Percentiles rank a stretch among this genome's conserved stretches.
Evolutionary conservation across 176 grass and related monocot species (phyloP).

Genomic region (Themeda triandra): DNA sequence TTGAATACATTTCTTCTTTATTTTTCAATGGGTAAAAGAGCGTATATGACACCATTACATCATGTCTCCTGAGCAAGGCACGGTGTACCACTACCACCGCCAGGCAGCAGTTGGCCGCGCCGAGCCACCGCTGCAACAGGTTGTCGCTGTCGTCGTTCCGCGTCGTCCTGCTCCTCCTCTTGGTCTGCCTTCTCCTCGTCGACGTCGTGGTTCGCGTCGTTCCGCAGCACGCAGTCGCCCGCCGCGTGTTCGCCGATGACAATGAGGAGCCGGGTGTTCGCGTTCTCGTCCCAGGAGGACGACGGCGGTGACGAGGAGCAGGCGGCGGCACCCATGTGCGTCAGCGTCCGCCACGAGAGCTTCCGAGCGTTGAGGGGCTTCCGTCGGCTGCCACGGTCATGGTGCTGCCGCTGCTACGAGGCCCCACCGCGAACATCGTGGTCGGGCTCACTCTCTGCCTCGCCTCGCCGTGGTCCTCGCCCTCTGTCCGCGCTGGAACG

Average conservation of each 20-base stretch:
- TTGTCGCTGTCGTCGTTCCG: neutral
- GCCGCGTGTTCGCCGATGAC: conserved; percentile 40
- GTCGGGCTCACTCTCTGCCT: no score
- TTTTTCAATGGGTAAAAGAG: no score
- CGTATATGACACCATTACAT: no score
- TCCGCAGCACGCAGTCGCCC: conserved; percentile 28
- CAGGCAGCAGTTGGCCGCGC: no score
- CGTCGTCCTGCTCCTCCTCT: conserved; percentile 11
- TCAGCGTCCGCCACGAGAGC: conserved; percentile 40
- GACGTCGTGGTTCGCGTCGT: neutral
- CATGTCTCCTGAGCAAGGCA: no score
- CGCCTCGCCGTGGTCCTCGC: no score
- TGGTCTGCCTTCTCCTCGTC: conserved; percentile 9
- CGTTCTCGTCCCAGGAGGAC: neutral
- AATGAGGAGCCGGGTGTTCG: conserved; percentile 18
- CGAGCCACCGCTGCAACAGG: no score
- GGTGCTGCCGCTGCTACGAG: no score
- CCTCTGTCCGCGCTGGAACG: no score
- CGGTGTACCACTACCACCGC: no score
- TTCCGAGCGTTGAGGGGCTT: conserved; percentile 29
- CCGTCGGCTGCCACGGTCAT: conserved; percentile 38
- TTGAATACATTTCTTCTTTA: no score
- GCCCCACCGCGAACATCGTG: no score
- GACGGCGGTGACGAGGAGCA: neutral
- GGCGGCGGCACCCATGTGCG: conserved; percentile 26